phyloP scores from a whole-genome alignment of 305 asterid species.

The Rubia occidens region DNA sequence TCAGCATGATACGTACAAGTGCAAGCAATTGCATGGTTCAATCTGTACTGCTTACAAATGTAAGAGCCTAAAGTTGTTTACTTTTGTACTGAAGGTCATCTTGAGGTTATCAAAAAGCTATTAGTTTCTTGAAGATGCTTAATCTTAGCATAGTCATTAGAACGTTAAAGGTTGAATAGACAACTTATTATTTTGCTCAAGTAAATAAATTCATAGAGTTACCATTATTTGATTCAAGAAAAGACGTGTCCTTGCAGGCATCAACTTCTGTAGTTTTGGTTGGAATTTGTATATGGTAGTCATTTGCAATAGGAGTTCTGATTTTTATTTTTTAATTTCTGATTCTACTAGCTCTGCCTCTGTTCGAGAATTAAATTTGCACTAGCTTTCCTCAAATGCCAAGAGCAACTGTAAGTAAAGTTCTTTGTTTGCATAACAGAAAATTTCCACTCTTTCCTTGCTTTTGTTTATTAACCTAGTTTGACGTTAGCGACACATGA shows the following conservation, averaged over 20 bases:
- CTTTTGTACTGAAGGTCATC: neutral
- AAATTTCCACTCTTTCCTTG: conserved; percentile 1
- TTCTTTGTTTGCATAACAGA: neutral
- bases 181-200: neutral
- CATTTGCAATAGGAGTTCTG: neutral
- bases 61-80: neutral
- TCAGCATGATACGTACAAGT: neutral
- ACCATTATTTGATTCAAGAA: neutral
- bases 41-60: neutral
- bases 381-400: neutral
- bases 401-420: neutral
- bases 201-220: neutral
- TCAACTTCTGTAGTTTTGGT: neutral
- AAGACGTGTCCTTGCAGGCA: neutral
- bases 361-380: neutral
- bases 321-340: neutral
- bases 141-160: neutral
- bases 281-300: neutral
- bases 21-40: neutral
- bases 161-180: neutral
- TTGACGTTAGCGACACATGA: neutral
- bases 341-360: neutral
- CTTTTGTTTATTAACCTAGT: neutral
- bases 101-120: neutral
- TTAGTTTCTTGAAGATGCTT: neutral